phyloP scores from a whole-genome alignment of 2,329 filamentous ascomycete species.

The Trichophaea hybrida region DNA sequence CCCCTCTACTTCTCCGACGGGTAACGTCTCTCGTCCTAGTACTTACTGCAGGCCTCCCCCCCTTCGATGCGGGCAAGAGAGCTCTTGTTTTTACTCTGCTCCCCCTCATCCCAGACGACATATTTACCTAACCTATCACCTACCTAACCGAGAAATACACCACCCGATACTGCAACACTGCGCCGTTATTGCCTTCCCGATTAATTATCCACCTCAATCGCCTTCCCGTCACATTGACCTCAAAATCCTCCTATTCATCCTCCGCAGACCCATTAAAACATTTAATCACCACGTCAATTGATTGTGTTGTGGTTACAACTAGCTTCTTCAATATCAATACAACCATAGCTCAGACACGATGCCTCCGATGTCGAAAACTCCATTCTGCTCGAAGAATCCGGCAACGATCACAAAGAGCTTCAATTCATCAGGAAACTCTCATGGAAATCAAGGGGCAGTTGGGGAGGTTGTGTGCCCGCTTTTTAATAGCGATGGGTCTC shows the following conservation, averaged over 20 bases:
- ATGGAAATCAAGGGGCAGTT: constrained; percentile 19
- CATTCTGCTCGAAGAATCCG: constrained; percentile 22
- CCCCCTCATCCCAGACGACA: neutral
- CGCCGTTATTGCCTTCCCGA: neutral
- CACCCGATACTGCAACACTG: neutral
- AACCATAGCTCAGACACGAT: constrained; percentile 5
- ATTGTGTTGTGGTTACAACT: neutral
- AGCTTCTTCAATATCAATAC: neutral
- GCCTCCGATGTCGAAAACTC: constrained; percentile 20
- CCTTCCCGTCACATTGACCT: neutral
- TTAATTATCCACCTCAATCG: neutral
- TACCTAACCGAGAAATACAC: neutral
- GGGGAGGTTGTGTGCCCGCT: constrained; percentile 86
- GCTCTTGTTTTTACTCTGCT: neutral
- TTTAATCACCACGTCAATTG: neutral
- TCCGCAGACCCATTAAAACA: neutral
- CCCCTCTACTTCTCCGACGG: constrained; percentile 2
- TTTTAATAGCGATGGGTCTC: constrained; percentile 88
- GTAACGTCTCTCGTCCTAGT: constrained; percentile 2
- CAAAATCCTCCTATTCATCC: neutral
- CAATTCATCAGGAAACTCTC: constrained; percentile 16
- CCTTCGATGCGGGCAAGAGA: neutral
- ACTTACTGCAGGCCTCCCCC: constrained; percentile 1
- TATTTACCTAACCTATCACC: neutral
- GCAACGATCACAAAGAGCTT: constrained; percentile 20